Conservation (phyloP, 2,329 filamentous ascomycete genomes). For the Ophiostoma himal-ulmi region DNA sequence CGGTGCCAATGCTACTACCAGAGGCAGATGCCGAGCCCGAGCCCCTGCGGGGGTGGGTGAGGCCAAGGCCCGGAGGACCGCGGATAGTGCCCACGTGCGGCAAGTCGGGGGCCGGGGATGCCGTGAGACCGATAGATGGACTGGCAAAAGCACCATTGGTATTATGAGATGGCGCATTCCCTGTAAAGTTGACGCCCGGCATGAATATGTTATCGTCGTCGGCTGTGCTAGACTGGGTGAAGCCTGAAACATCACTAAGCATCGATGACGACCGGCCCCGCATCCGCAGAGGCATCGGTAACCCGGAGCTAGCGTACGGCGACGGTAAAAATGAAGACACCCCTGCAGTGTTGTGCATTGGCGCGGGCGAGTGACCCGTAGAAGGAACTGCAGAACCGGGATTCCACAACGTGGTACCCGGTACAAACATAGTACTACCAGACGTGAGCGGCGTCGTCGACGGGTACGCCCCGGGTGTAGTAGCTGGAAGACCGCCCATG, state of each 20-base stretch:
- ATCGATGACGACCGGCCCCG: constrained; percentile 60
- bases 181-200: constrained; percentile 25
- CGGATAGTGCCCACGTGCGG: constrained; percentile 24
- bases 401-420: constrained; percentile 15
- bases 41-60: constrained; percentile 27
- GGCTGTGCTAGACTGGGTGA: constrained; percentile 56
- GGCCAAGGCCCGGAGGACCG: constrained; percentile 26
- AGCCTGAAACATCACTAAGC: constrained; percentile 61
- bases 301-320: constrained; percentile 7
- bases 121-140: background rate
- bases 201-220: constrained; percentile 37
- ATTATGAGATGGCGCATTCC: background rate
- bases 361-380: constrained; percentile 21
- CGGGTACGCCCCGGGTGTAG: constrained; percentile 8
- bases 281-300: constrained; percentile 32
- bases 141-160: constrained; percentile 25
- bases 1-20: constrained; percentile 37
- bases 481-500: background rate
- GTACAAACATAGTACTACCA: constrained; percentile 1
- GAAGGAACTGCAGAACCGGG: background rate
- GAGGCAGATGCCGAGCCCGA: constrained; percentile 31
- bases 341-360: constrained; percentile 21
- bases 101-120: constrained; percentile 20
- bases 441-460: constrained; percentile 24
- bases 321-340: constrained; percentile 32